A percentile compares a stretch with the other conserved stretches of the same genome.
These are phyloP conservation scores for Fusarium odoratissimum DNA, from an alignment of 2,329 filamentous ascomycete genomes.

Conservation along the genomic window DNA sequence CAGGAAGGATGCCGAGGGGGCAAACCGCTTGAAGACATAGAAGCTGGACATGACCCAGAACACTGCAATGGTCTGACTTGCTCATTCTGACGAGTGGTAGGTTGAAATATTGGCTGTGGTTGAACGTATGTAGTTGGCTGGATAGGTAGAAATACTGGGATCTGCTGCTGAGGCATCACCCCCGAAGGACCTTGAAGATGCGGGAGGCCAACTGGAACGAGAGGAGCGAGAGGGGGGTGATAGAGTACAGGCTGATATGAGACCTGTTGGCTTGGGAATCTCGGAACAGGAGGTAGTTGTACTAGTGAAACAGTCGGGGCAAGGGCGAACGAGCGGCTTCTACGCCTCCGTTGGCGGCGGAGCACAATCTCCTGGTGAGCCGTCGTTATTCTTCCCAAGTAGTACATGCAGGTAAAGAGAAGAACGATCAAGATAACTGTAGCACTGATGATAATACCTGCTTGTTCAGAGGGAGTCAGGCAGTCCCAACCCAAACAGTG, in stretches of 20 bases:
- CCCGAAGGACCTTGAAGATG: conserved; percentile 1
- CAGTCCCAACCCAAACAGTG: conserved; percentile 54
- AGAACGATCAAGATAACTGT: conserved; percentile 47
- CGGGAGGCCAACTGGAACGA: neutral
- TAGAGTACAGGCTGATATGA: conserved; percentile 38
- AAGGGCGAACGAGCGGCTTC: conserved; percentile 3
- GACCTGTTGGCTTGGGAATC: conserved; percentile 8
- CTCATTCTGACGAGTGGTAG: neutral
- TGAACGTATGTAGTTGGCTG: neutral
- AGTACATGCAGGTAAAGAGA: conserved; percentile 51
- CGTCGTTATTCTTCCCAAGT: conserved; percentile 42
- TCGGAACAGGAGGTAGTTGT: conserved; percentile 33
- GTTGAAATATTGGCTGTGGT: neutral
- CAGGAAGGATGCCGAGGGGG: conserved; percentile 40
- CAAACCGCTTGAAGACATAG: neutral
- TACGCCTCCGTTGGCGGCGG: conserved; percentile 8
- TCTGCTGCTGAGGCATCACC: conserved; percentile 6
- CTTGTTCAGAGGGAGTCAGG: conserved; percentile 51
- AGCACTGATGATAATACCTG: conserved; percentile 55
- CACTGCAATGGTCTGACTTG: neutral
- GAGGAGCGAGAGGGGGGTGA: neutral
- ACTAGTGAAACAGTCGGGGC: conserved; percentile 8
- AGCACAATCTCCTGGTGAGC: conserved; percentile 26
- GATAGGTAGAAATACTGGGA: conserved; percentile 4
- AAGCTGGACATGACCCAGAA: neutral